phyloP scores from a whole-genome alignment of 345 rosid species.

The Acer yangbiense region DNA sequence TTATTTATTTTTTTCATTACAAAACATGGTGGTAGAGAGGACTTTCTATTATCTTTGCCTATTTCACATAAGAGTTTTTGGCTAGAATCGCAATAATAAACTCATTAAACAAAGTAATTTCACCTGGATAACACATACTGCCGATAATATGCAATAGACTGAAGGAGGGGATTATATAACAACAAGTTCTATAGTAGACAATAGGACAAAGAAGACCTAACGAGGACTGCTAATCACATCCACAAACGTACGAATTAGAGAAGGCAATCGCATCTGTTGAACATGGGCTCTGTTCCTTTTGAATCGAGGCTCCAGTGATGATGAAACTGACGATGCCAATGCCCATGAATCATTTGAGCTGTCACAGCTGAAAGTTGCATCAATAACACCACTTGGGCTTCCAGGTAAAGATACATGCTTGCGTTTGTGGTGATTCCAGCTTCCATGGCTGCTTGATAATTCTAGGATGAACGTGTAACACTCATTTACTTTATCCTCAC shows the following conservation, averaged over 20 bases:
- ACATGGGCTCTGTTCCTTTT: constrained; percentile 69
- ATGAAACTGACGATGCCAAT: constrained; percentile 43
- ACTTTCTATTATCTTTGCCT: constrained; percentile 9
- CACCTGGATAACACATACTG: constrained; percentile 23
- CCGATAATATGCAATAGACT: constrained; percentile 10
- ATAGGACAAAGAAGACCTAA: constrained; percentile 38
- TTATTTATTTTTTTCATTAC: no score
- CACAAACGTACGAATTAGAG: constrained; percentile 56
- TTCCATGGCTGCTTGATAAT: constrained; percentile 33
- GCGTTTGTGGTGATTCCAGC: constrained; percentile 48
- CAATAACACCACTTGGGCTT: constrained; percentile 63
- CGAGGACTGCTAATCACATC: constrained; percentile 71
- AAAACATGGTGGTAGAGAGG: constrained; percentile 9
- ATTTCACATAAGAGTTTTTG: constrained; percentile 18
- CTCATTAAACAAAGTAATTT: constrained; percentile 23
- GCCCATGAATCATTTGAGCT: constrained; percentile 71
- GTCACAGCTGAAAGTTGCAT: constrained; percentile 61
- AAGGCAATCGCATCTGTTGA: constrained; percentile 71
- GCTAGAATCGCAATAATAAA: constrained; percentile 24
- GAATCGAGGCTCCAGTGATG: constrained; percentile 43
- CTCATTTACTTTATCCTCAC: constrained; percentile 60
- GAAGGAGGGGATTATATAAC: constrained; percentile 22
- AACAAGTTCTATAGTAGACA: constrained; percentile 30
- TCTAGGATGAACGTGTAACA: constrained; percentile 65
- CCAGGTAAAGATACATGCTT: constrained; percentile 37